These are phyloP conservation scores for Furcasterigmium sp. DNA, from an alignment of 2,329 filamentous ascomycete genomes.

Conservation along the genomic window DNA sequence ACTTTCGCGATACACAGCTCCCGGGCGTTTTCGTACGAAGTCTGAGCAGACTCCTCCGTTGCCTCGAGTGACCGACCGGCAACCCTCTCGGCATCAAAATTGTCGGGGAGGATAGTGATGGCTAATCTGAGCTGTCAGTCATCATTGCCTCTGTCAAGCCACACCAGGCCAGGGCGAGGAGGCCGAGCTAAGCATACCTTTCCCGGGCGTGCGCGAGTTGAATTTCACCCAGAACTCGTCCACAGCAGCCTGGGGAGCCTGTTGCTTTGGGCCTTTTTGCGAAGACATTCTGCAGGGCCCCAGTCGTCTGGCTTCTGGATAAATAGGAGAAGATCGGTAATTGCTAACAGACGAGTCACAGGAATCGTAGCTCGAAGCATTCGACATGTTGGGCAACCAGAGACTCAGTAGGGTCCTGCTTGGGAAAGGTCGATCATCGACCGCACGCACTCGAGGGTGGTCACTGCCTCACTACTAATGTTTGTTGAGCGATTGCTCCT, in stretches of 20 bases:
- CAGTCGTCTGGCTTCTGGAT: not conserved
- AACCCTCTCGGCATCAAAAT: constrained; percentile 57
- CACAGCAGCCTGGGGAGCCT: constrained; percentile 61
- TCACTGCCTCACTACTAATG: too few relatives aligned
- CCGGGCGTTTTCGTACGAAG: constrained; percentile 69
- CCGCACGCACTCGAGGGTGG: too few relatives aligned
- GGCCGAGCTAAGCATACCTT: constrained; percentile 38
- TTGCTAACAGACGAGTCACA: too few relatives aligned
- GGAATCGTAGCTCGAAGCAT: too few relatives aligned
- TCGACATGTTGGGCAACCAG: too few relatives aligned
- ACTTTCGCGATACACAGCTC: constrained; percentile 63
- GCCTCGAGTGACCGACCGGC: constrained; percentile 50
- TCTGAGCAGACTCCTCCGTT: constrained; percentile 37
- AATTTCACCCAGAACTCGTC: constrained; percentile 72
- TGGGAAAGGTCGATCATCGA: too few relatives aligned
- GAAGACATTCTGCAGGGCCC: not conserved
- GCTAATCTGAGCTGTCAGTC: constrained; percentile 32
- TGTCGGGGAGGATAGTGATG: constrained; percentile 65
- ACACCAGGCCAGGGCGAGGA: not conserved
- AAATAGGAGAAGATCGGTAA: not conserved
- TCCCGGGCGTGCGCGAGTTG: constrained; percentile 64
- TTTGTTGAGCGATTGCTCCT: too few relatives aligned
- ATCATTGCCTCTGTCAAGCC: not conserved
- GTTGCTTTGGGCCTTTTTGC: constrained; percentile 30
- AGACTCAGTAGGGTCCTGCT: too few relatives aligned